Evolutionary conservation across 805 yeast species (phyloP).

Genomic region (Grigorovia humatica): DNA sequence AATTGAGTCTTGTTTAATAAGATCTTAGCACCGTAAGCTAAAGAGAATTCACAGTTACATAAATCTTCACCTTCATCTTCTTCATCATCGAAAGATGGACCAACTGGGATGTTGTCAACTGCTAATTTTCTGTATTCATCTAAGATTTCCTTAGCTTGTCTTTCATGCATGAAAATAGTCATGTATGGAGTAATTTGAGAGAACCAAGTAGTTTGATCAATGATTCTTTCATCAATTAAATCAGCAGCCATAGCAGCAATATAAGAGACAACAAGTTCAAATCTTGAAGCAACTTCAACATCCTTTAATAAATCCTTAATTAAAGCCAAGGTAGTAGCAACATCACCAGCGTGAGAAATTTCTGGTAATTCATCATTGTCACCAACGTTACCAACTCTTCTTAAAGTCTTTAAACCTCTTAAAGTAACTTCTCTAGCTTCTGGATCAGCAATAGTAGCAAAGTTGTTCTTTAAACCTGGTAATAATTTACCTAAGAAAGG

Average conservation of each 20-base stretch:
- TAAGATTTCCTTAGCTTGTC: constrained; percentile 77
- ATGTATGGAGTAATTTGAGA: constrained; percentile 84
- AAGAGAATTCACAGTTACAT: constrained; percentile 99
- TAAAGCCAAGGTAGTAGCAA: constrained; percentile 73
- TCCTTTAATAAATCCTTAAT: constrained; percentile 62
- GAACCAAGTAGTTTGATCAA: constrained; percentile 88
- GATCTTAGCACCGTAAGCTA: constrained; percentile 99
- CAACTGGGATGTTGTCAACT: constrained; percentile 95
- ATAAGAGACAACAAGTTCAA: constrained; percentile 66
- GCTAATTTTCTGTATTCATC: constrained; percentile 95
- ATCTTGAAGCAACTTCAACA: constrained; percentile 64
- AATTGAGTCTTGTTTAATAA: constrained; percentile 98
- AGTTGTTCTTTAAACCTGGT: constrained; percentile 93
- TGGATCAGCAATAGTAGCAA: constrained; percentile 97
- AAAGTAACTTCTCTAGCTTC: constrained; percentile 98
- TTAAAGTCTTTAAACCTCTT: constrained; percentile 94
- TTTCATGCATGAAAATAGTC: constrained; percentile 91
- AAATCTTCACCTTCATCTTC: constrained; percentile 99
- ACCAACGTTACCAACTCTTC: constrained; percentile 97
- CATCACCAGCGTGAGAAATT: constrained; percentile 98
- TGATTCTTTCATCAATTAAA: constrained; percentile 94
- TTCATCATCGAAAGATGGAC: constrained; percentile 92
- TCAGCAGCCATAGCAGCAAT: constrained; percentile 97
- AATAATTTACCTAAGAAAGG: constrained; percentile 92
- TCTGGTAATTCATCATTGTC: constrained; percentile 88